Conservation (phyloP, 1,284 basidiomycete species). For the Moesziomyces aphidis region DNA sequence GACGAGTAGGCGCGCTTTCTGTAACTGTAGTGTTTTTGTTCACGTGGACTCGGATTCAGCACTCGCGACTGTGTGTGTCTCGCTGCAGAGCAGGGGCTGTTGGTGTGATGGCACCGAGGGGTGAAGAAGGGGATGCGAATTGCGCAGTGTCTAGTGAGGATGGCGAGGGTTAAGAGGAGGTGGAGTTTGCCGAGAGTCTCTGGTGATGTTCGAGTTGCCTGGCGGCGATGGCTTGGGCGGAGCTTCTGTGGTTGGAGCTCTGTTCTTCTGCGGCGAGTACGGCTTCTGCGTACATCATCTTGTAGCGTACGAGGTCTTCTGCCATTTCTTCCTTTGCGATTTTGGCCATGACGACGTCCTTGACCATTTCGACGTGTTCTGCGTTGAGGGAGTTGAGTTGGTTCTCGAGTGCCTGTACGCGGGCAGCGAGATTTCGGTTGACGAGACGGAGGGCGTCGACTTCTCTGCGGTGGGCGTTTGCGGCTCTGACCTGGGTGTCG, state of each 20-base stretch:
- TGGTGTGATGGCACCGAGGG: too few species aligned
- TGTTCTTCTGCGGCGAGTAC: conserved; percentile 50
- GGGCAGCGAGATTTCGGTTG: conserved; percentile 60
- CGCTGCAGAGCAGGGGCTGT: too few species aligned
- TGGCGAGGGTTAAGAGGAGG: background rate
- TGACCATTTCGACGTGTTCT: conserved; percentile 66
- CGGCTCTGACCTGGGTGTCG: conserved; percentile 56
- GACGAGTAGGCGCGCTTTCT: conserved; percentile 17
- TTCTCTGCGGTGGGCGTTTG: conserved; percentile 62
- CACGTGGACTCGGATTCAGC: background rate
- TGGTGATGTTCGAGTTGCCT: background rate
- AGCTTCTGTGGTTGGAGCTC: conserved; percentile 28
- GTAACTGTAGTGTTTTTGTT: background rate
- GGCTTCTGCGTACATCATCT: conserved; percentile 63
- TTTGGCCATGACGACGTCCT: conserved; percentile 62
- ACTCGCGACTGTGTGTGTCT: too few species aligned
- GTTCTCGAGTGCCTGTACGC: conserved; percentile 62
- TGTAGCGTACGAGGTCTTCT: conserved; percentile 64
- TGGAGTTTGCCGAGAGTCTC: background rate
- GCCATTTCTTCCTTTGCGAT: conserved; percentile 67
- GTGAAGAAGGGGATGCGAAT: background rate
- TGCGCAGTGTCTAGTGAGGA: background rate
- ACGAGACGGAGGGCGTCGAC: conserved; percentile 63
- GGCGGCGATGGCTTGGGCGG: conserved; percentile 5
- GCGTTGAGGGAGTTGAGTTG: conserved; percentile 55